These are phyloP conservation scores for Hirschfeldia incana DNA, from an alignment of 345 rosid genomes.

Conservation along the genomic window DNA sequence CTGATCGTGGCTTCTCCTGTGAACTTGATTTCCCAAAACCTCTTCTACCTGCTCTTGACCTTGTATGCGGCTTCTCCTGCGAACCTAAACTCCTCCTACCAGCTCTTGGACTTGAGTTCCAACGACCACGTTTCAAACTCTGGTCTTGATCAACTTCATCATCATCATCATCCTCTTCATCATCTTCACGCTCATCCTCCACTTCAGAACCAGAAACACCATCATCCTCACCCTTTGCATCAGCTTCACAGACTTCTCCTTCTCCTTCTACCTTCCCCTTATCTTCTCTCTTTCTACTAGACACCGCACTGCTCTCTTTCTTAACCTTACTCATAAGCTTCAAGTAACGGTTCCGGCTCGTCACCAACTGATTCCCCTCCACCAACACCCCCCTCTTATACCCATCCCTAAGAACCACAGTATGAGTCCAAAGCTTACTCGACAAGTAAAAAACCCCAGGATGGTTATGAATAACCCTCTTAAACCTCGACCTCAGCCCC, in stretches of 20 bases:
- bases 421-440: constrained; percentile 59
- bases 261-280: constrained; percentile 42
- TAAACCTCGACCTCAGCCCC: constrained; percentile 81
- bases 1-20: constrained; percentile 31
- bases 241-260: constrained; percentile 40
- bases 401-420: constrained; percentile 78
- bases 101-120: constrained; percentile 27
- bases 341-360: constrained; percentile 60
- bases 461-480: constrained; percentile 75
- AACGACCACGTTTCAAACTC: constrained; percentile 24
- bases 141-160: constrained; percentile 33
- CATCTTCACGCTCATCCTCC: constrained; percentile 33
- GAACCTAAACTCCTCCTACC: constrained; percentile 34
- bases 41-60: constrained; percentile 29
- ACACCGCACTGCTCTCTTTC: constrained; percentile 45
- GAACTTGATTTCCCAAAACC: constrained; percentile 23
- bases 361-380: constrained; percentile 59
- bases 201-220: constrained; percentile 44
- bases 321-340: constrained; percentile 71
- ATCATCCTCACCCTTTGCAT: constrained; percentile 47
- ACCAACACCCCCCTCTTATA: constrained; percentile 71
- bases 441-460: constrained; percentile 80
- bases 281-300: constrained; percentile 44
- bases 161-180: constrained; percentile 33
- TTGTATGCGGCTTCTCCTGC: constrained; percentile 28